These are phyloP conservation scores for Leptographium flavum DNA, from an alignment of 2,329 filamentous ascomycete genomes.

Conservation along the genomic window DNA sequence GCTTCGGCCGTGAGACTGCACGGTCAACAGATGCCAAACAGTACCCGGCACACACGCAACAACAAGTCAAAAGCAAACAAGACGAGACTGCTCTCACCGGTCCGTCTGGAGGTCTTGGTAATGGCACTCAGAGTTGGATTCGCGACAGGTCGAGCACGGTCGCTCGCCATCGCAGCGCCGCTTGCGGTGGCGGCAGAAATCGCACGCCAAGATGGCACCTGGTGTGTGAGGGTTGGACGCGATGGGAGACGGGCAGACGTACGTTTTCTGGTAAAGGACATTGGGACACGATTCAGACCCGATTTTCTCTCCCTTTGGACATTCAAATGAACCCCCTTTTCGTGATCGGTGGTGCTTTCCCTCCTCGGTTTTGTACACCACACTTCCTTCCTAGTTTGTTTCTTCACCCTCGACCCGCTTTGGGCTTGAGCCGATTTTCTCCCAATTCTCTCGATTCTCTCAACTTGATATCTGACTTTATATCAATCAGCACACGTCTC, in stretches of 20 bases:
- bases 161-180: slow-evolving; percentile 23
- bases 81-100: no score
- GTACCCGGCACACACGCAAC: no score
- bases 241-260: no score
- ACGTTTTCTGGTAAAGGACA: not conserved
- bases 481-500: no score
- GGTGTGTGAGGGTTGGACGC: not conserved
- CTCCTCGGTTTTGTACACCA: no score
- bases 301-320: no score
- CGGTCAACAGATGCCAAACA: no score
- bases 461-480: no score
- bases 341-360: not conserved
- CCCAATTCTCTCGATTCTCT: not conserved
- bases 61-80: no score
- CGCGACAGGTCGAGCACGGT: slow-evolving; percentile 23
- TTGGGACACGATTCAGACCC: not conserved
- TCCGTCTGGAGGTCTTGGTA: slow-evolving; percentile 23
- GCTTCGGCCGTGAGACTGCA: slow-evolving; percentile 3
- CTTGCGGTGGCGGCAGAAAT: slow-evolving; percentile 25
- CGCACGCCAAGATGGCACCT: slow-evolving; percentile 25
- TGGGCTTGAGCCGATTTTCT: no score
- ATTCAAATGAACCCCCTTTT: no score
- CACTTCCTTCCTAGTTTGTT: not conserved
- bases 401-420: not conserved
- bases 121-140: slow-evolving; percentile 23